These are phyloP conservation scores for Apiosordaria backusii DNA, from an alignment of 495 filamentous ascomycete species.

Conservation along the genomic window DNA sequence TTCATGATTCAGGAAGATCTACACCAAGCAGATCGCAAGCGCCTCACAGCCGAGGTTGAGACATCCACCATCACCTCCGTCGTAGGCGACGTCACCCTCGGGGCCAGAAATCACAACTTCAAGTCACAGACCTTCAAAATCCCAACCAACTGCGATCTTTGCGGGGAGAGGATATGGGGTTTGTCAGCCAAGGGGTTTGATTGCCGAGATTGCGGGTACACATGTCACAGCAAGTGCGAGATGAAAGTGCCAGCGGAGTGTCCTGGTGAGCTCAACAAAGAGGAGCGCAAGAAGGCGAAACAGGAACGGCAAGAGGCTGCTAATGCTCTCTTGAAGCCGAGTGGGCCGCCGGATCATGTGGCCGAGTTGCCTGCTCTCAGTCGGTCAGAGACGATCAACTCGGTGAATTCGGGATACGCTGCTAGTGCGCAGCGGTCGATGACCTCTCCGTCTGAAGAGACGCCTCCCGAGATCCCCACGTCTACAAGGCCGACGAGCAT, in stretches of 20 bases:
- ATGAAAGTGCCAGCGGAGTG: conserved; percentile 97
- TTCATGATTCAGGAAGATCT: conserved; percentile 78
- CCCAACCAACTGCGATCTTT: conserved; percentile 95
- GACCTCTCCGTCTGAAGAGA: conserved; percentile 51
- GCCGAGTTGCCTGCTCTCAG: conserved; percentile 57
- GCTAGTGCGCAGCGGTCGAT: conserved; percentile 73
- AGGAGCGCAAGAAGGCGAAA: conserved; percentile 91
- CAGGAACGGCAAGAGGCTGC: conserved; percentile 73
- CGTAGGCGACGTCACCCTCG: conserved; percentile 87
- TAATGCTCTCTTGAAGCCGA: conserved; percentile 51
- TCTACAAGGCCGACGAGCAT: conserved; percentile 26
- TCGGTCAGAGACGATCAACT: conserved; percentile 89
- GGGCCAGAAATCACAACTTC: conserved; percentile 93
- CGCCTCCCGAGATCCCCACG: conserved; percentile 35
- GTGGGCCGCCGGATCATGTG: conserved; percentile 37
- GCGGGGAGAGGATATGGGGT: conserved; percentile 95
- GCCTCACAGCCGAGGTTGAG: conserved; percentile 85
- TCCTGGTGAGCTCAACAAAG: conserved; percentile 88
- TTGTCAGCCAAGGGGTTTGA: conserved; percentile 92
- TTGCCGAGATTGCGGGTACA: conserved; percentile 94
- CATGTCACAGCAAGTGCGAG: conserved; percentile 97
- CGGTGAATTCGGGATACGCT: conserved; percentile 83
- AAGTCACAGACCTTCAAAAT: conserved; percentile 97
- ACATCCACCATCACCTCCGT: conserved; percentile 78
- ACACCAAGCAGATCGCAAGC: conserved; percentile 81